Evolutionary conservation across 75 land plant species (phyloP), one percentile per base, ranked within the genome.

Genomic region (Larix kaempferi): DNA sequence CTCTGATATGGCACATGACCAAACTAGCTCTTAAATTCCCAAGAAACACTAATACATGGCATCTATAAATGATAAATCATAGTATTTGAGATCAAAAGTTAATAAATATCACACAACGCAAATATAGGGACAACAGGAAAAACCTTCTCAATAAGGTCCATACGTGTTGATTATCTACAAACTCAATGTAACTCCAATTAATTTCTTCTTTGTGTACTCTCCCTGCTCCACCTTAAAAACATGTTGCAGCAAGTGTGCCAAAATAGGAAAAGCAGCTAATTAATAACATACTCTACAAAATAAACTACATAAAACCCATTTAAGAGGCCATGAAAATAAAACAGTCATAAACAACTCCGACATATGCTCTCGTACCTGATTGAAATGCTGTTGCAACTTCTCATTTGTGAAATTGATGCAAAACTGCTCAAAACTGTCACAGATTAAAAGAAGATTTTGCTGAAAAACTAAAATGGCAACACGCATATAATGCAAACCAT

Each of bases 161-260:
- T 21, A 96, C 99, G 88, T 96, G 98, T 80, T 96, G 99, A 77
- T 96, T 96, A 77, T 96, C 99, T 52, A 96, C 98, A 86, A 96
- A 96, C 74, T 96, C 98, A 59, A 96, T 96, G 86, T 96, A 96
- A 80, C 99, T 96, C 99, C 99, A 96, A 83, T 96, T 87, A 74
- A 96, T 96, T 61, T 90, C 86, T 73, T 96, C 99, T 77, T 96
- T 22, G 91, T 94, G 61, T 96, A 96, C 67, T 96, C 99, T 78
- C 94, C 99, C 76, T 96, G 99, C 79, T 96, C 99, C 99, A 96
- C 94, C 78, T 96, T 96, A 83, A 96, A 96, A 39, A 96, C 99
- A 78, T 96, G 99, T 95, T 96, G 94, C 73, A 69, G 23, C 1
- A 69, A 19, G 39, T 21, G 44, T 39, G 16, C 23, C 7, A 39